Conservation (phyloP, 371 early-diverging fungal genomes). For the Catenaria anguillulae region DNA sequence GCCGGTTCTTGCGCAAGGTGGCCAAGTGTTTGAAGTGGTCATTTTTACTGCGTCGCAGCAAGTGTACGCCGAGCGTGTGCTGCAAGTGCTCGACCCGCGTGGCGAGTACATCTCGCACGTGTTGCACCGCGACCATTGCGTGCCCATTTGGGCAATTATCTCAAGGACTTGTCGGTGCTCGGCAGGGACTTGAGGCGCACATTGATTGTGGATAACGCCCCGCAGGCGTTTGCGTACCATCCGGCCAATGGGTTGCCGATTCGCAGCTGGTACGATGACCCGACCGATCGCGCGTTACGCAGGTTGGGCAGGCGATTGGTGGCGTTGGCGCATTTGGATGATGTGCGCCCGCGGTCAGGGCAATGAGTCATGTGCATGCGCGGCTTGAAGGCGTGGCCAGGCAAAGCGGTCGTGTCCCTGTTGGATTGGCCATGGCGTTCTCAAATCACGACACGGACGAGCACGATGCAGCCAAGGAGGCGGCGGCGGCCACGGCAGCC, state of each 20-base stretch:
- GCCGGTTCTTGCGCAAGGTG: conserved; percentile 24
- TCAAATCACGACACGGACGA: too few relatives aligned
- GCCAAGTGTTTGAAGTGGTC: conserved; percentile 49
- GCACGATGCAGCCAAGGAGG: background rate
- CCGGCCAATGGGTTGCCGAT: conserved; percentile 57
- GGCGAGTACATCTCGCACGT: conserved; percentile 30
- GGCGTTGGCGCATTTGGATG: background rate
- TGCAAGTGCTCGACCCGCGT: conserved; percentile 43
- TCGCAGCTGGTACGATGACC: conserved; percentile 50
- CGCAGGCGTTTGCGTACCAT: conserved; percentile 27
- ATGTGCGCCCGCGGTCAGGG: background rate
- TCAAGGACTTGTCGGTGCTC: conserved; percentile 49
- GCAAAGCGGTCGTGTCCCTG: background rate
- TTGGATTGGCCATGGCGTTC: background rate
- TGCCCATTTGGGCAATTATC: conserved; percentile 44
- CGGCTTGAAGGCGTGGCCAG: background rate
- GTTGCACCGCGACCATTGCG: conserved; percentile 50
- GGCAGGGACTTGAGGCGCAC: conserved; percentile 45
- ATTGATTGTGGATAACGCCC: conserved; percentile 51
- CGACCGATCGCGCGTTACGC: conserved; percentile 33
- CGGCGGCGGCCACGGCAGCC: background rate
- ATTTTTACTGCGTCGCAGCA: conserved; percentile 61
- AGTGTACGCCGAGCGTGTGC: conserved; percentile 46
- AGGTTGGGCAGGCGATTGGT: background rate
- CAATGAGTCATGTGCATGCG: background rate